Conservation (phyloP, 1,284 basidiomycete species). For the Ceratobasidium sp. region DNA sequence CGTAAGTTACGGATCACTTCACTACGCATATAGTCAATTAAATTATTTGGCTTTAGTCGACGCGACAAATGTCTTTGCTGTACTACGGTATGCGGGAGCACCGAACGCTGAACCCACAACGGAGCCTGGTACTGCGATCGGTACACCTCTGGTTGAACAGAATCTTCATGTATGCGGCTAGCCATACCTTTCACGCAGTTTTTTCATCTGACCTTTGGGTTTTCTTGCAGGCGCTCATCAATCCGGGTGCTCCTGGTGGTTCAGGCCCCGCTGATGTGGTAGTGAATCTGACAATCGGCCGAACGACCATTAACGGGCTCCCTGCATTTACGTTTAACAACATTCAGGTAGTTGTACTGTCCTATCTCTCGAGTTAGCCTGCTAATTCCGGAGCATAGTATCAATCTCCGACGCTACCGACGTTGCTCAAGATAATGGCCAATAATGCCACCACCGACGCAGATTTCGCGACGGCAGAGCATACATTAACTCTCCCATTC, state of each 20-base stretch:
- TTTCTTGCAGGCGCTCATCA: constrained; percentile 24
- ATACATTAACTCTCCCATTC: constrained; percentile 20
- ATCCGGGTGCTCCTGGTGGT: constrained; percentile 33
- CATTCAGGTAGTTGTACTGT: background rate
- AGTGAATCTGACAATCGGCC: constrained; percentile 26
- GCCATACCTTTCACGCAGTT: background rate
- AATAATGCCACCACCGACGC: constrained; percentile 34
- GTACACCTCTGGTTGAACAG: constrained; percentile 19
- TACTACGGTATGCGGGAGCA: constrained; percentile 20
- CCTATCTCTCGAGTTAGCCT: background rate
- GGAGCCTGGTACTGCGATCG: constrained; percentile 30
- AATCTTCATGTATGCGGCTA: constrained; percentile 26
- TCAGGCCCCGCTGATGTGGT: constrained; percentile 25
- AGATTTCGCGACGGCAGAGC: constrained; percentile 15
- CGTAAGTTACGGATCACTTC: background rate
- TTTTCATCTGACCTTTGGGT: background rate
- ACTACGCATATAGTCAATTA: background rate
- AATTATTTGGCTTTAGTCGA: constrained; percentile 8
- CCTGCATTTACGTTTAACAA: constrained; percentile 31
- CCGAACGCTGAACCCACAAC: constrained; percentile 34
- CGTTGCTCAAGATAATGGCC: constrained; percentile 28
- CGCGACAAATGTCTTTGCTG: constrained; percentile 28
- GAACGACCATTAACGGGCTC: constrained; percentile 12
- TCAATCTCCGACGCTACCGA: constrained; percentile 27
- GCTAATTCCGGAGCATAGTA: background rate